Conservation (phyloP, 2,329 filamentous ascomycete species). For the Trichoderma pleuroti region DNA sequence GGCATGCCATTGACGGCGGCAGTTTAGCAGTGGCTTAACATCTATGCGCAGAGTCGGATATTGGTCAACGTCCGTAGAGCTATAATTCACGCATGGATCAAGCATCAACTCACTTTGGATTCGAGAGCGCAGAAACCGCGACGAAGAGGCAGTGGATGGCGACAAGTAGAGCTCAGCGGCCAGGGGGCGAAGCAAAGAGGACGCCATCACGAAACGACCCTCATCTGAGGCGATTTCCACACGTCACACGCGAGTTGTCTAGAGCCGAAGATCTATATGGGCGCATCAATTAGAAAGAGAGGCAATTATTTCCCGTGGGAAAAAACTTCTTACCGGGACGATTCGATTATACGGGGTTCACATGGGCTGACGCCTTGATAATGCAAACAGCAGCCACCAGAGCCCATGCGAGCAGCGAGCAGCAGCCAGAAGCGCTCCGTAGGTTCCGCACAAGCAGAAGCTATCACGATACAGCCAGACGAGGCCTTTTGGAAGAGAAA, state of each 20-base stretch:
- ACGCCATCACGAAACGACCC: conserved; percentile 33
- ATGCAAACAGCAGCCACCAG: not conserved
- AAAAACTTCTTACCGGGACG: not conserved
- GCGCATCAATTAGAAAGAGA: not conserved
- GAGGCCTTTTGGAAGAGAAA: not conserved
- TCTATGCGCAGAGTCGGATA: conserved; percentile 17
- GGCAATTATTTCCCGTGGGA: not conserved
- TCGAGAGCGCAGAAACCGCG: conserved; percentile 27
- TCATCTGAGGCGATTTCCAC: conserved; percentile 28
- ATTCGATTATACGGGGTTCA: not conserved
- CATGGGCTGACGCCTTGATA: not conserved
- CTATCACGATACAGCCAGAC: not conserved
- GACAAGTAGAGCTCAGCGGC: conserved; percentile 31
- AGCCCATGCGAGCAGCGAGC: conserved; percentile 8
- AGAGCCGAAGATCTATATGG: not conserved
- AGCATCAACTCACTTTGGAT: conserved; percentile 24
- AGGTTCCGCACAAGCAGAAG: not conserved
- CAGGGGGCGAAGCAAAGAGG: conserved; percentile 34
- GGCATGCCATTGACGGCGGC: conserved; percentile 40
- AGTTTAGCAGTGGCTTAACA: conserved; percentile 22
- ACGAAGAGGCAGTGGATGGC: conserved; percentile 24
- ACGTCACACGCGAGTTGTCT: not conserved
- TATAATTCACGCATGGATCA: not conserved
- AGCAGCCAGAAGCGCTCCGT: not conserved
- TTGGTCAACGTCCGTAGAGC: not conserved